A percentile compares a stretch with the other conserved stretches of the same genome.
phyloP scores from a whole-genome alignment of 192 early-diverging fungal genomes.

The Coemansia sp. region DNA sequence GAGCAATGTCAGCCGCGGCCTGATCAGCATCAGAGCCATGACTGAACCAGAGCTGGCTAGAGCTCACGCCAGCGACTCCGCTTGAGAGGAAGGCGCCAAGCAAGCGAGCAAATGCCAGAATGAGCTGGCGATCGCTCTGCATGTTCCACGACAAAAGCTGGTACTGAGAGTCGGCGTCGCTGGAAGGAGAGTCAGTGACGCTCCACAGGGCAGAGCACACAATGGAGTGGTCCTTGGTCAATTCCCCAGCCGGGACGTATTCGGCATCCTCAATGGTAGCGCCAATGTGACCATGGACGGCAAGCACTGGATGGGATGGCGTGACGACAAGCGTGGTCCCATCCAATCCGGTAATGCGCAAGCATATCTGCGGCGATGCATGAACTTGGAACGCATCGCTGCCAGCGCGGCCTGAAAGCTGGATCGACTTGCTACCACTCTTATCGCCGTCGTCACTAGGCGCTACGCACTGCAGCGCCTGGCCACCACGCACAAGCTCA shows the following conservation, averaged over 20 bases:
- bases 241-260: conserved; percentile 40
- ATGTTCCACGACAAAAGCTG: conserved; percentile 20
- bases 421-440: conserved; percentile 1
- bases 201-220: conserved; percentile 45
- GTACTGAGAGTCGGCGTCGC: conserved; percentile 15
- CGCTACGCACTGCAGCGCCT: conserved; percentile 33
- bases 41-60: conserved; percentile 3
- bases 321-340: conserved; percentile 50
- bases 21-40: conserved; percentile 29
- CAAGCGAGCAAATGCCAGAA: conserved; percentile 51
- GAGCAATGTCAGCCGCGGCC: conserved; percentile 29
- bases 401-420: conserved; percentile 25
- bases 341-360: conserved; percentile 41
- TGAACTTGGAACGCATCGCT: conserved; percentile 50
- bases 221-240: conserved; percentile 33
- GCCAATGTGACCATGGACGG: conserved; percentile 13
- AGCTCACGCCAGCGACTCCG: not conserved
- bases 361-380: conserved; percentile 28
- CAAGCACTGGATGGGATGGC: conserved; percentile 54
- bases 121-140: conserved; percentile 16
- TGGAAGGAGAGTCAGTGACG: conserved; percentile 21
- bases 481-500: conserved; percentile 35
- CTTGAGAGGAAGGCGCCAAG: conserved; percentile 33
- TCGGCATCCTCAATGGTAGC: conserved; percentile 25
- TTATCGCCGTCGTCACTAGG: not conserved